Percentiles rank a stretch among this genome's conserved stretches.
Evolutionary conservation across 2,329 filamentous ascomycete species (phyloP).

Genomic region (Alternaria alternata): DNA sequence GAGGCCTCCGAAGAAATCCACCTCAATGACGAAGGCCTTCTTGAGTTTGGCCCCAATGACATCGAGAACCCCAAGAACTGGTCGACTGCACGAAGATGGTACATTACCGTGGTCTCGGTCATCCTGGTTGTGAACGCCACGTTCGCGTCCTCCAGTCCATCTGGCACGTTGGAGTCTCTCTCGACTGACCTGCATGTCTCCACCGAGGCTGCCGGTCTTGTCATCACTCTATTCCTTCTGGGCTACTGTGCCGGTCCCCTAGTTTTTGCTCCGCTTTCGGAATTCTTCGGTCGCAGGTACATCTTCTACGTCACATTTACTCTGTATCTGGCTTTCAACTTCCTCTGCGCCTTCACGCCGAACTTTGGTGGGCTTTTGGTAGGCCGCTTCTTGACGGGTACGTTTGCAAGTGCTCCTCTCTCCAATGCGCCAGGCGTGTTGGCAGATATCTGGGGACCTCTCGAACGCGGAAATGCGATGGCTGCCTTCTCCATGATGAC

Average conservation of each 20-base stretch:
- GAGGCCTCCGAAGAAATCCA: neutral
- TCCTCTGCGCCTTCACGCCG: neutral
- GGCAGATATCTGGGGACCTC: neutral
- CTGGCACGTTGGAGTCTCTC: neutral
- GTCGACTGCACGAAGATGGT: conserved; percentile 3
- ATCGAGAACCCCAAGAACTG: neutral
- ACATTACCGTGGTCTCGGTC: conserved; percentile 2
- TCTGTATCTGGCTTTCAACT: neutral
- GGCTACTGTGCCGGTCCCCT: neutral
- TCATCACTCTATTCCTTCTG: neutral
- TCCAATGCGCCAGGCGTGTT: neutral
- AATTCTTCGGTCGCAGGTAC: neutral
- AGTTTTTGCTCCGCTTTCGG: neutral
- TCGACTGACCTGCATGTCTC: neutral
- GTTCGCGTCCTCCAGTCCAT: neutral
- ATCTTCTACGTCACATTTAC: conserved; percentile 1
- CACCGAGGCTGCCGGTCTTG: neutral
- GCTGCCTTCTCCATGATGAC: neutral
- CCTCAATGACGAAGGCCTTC: neutral
- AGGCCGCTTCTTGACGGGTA: neutral
- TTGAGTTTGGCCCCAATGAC: neutral
- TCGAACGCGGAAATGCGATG: neutral
- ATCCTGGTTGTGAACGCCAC: neutral
- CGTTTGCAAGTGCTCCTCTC: neutral
- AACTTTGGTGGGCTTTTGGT: conserved; percentile 2